Evolutionary conservation across 495 filamentous ascomycete species (phyloP).

Genomic region (Talaromyces thailandensis): DNA sequence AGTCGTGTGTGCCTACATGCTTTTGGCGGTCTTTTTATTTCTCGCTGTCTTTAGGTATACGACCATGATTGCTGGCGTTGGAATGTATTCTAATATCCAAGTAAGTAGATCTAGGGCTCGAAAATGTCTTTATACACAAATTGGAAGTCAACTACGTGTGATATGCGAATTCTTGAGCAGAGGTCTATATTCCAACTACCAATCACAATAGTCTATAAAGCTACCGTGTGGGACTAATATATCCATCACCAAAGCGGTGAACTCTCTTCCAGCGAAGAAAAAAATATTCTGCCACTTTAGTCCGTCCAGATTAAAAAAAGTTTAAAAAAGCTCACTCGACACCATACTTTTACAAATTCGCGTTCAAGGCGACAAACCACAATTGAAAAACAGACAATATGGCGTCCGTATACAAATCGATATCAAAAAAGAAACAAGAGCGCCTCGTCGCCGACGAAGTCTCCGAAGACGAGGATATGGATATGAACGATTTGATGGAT

Average conservation of each 20-base stretch:
- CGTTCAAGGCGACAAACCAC: neutral
- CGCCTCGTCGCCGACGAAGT: slow-evolving; percentile 24
- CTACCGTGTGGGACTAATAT: neutral
- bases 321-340: slow-evolving; percentile 11
- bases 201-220: neutral
- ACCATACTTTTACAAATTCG: neutral
- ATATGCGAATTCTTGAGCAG: neutral
- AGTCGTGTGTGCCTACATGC: neutral
- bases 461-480: slow-evolving; percentile 26
- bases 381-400: slow-evolving; percentile 41
- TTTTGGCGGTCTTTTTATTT: neutral
- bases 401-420: slow-evolving; percentile 89
- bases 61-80: neutral
- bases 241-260: neutral
- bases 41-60: neutral
- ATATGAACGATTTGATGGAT: slow-evolving; percentile 31
- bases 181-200: neutral
- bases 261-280: neutral
- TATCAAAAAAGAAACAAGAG: slow-evolving; percentile 57
- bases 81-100: neutral
- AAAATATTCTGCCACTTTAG: neutral
- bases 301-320: slow-evolving; percentile 6
- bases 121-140: neutral
- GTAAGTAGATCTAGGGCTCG: neutral
- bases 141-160: neutral